Conservation (phyloP, 2,329 filamentous ascomycete species). For the Anthostomella pinea region DNA sequence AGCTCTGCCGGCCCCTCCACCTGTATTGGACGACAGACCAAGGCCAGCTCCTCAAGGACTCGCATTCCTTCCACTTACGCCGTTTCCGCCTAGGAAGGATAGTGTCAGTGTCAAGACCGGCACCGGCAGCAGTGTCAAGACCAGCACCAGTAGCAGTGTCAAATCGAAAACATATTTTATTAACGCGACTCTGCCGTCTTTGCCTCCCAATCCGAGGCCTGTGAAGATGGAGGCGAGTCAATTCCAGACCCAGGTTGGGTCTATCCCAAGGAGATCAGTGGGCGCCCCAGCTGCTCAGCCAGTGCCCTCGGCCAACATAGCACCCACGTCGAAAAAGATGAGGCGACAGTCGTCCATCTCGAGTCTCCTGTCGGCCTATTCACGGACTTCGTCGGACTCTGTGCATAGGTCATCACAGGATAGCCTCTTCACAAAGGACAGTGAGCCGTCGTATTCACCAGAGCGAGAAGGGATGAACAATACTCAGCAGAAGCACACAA, state of each 20-base stretch:
- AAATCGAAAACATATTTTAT: constrained; percentile 24
- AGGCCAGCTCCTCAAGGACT: constrained; percentile 22
- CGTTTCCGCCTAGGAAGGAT: constrained; percentile 29
- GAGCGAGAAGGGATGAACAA: constrained; percentile 24
- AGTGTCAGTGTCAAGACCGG: constrained; percentile 21
- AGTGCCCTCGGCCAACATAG: constrained; percentile 6
- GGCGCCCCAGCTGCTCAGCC: constrained; percentile 14
- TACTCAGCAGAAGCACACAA: constrained; percentile 18
- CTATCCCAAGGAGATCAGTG: constrained; percentile 39
- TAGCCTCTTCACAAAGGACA: constrained; percentile 35
- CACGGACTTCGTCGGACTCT: constrained; percentile 44
- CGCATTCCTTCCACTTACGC: constrained; percentile 22
- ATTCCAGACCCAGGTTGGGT: constrained; percentile 22
- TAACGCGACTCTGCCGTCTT: constrained; percentile 32
- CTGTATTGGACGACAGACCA: constrained; percentile 22
- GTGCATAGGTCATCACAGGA: constrained; percentile 41
- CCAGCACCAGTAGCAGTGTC: constrained; percentile 21
- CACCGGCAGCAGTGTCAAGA: constrained; percentile 20
- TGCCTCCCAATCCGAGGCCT: too few species aligned
- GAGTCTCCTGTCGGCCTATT: constrained; percentile 56
- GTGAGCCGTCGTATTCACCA: constrained; percentile 34
- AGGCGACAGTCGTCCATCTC: constrained; percentile 49
- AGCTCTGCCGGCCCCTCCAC: constrained; percentile 51
- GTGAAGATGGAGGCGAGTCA: constrained; percentile 22
- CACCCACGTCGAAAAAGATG: constrained; percentile 24